phyloP scores from a whole-genome alignment of 192 early-diverging fungal genomes.

The Linderina pennispora region DNA sequence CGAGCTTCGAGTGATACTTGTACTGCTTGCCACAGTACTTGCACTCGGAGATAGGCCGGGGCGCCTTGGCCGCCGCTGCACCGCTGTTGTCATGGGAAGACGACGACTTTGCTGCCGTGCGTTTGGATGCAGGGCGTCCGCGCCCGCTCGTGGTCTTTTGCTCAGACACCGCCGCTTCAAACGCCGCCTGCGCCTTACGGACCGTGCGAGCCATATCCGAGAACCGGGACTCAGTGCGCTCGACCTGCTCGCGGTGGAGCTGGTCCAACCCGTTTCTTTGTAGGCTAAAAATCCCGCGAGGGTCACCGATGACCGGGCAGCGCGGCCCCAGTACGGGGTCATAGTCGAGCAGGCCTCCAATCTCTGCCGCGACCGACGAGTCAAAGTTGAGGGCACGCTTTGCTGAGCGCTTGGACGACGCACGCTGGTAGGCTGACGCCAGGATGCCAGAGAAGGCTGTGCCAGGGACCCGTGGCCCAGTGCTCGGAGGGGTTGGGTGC shows the following conservation, averaged over 20 bases:
- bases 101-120: not conserved
- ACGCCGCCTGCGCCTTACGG: slow-evolving; percentile 15
- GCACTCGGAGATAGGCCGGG: slow-evolving; percentile 42
- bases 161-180: slow-evolving; percentile 28
- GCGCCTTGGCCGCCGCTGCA: not conserved
- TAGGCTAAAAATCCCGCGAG: slow-evolving; percentile 26
- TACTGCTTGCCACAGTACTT: slow-evolving; percentile 59
- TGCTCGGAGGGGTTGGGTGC: slow-evolving; percentile 36
- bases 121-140: no score
- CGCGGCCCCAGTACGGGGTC: slow-evolving; percentile 39
- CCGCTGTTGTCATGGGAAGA: no score
- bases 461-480: slow-evolving; percentile 16
- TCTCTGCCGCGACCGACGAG: not conserved
- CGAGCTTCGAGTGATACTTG: slow-evolving; percentile 54
- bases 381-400: slow-evolving; percentile 32
- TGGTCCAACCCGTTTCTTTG: slow-evolving; percentile 7
- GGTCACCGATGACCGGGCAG: slow-evolving; percentile 38
- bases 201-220: slow-evolving; percentile 13
- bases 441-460: slow-evolving; percentile 37
- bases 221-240: slow-evolving; percentile 8
- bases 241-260: slow-evolving; percentile 14
- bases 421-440: slow-evolving; percentile 37
- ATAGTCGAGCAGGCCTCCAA: slow-evolving; percentile 13
- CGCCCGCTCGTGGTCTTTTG: slow-evolving; percentile 7
- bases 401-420: slow-evolving; percentile 25